Evolutionary conservation across 164 flowering plant genomes (phyloP).

Genomic region (Chloranthus sessilifolius): DNA sequence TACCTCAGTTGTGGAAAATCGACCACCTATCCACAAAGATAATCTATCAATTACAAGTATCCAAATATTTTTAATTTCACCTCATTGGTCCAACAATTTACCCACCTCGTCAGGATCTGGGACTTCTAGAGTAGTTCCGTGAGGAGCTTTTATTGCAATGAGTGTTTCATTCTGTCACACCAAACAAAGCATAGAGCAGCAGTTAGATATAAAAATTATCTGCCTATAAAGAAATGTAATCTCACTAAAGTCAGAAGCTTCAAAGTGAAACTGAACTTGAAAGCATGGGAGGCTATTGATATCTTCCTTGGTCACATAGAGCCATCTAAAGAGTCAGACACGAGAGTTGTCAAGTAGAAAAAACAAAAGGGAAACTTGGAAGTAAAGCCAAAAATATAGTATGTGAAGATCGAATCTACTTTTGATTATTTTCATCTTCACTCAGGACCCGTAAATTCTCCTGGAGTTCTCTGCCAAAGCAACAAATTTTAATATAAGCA

Average conservation of each 20-base stretch:
- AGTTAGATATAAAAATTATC: neutral
- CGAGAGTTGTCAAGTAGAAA: slow-evolving; percentile 4
- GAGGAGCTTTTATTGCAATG: slow-evolving; percentile 68
- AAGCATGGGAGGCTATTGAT: slow-evolving; percentile 53
- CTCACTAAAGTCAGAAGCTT: neutral
- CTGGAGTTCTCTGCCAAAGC: slow-evolving; percentile 42
- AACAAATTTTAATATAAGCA: slow-evolving; percentile 16
- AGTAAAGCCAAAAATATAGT: slow-evolving; percentile 2
- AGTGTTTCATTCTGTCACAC: slow-evolving; percentile 50
- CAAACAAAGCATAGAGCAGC: slow-evolving; percentile 1
- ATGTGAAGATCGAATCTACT: slow-evolving; percentile 27
- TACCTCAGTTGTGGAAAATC: slow-evolving; percentile 37
- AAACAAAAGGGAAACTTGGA: slow-evolving; percentile 1
- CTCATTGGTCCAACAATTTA: neutral
- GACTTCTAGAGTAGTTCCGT: slow-evolving; percentile 63
- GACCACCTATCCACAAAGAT: slow-evolving; percentile 33
- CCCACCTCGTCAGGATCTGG: slow-evolving; percentile 72
- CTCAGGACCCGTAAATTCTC: slow-evolving; percentile 36
- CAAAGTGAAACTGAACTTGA: slow-evolving; percentile 34
- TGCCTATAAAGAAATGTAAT: neutral
- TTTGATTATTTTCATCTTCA: slow-evolving; percentile 37
- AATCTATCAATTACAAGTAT: slow-evolving; percentile 12
- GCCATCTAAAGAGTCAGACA: slow-evolving; percentile 28
- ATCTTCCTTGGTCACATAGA: slow-evolving; percentile 56
- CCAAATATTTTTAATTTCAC: neutral